Conservation (phyloP, 495 filamentous ascomycete genomes). For the Extremus antarcticus region DNA sequence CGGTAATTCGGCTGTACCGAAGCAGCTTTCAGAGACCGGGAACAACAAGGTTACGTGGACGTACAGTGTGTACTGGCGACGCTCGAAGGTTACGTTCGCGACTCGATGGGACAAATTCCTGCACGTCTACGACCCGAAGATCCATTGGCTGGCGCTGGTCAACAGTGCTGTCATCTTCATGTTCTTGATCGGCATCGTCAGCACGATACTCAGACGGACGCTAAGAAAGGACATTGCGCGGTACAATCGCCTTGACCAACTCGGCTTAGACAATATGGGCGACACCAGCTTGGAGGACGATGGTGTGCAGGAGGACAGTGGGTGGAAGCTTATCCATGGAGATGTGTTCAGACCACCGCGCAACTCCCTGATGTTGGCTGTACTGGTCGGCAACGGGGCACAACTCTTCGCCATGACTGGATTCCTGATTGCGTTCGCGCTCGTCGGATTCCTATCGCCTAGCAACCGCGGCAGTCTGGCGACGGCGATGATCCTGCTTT, state of each 20-base stretch:
- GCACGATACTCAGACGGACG: slow-evolving; percentile 75
- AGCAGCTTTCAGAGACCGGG: slow-evolving; percentile 53
- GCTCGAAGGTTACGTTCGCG: slow-evolving; percentile 75
- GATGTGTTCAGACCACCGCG: slow-evolving; percentile 89
- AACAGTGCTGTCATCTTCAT: slow-evolving; percentile 89
- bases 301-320: slow-evolving; percentile 92
- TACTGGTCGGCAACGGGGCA: slow-evolving; percentile 85
- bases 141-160: slow-evolving; percentile 96
- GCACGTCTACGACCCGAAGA: slow-evolving; percentile 88
- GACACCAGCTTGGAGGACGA: slow-evolving; percentile 68
- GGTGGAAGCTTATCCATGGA: slow-evolving; percentile 96
- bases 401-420: slow-evolving; percentile 98
- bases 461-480: slow-evolving; percentile 88
- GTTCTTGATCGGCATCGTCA: slow-evolving; percentile 81
- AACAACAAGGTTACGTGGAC: slow-evolving; percentile 72
- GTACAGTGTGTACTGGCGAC: slow-evolving; percentile 79
- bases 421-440: slow-evolving; percentile 81
- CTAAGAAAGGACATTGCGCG: slow-evolving; percentile 88
- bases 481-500: slow-evolving; percentile 82
- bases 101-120: slow-evolving; percentile 97
- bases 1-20: slow-evolving; percentile 36
- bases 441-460: slow-evolving; percentile 88
- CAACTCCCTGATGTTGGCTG: slow-evolving; percentile 69
- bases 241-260: slow-evolving; percentile 84
- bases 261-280: slow-evolving; percentile 74